Conservation (phyloP, 2,329 filamentous ascomycete species). For the Drechslerella coelobrocha region DNA sequence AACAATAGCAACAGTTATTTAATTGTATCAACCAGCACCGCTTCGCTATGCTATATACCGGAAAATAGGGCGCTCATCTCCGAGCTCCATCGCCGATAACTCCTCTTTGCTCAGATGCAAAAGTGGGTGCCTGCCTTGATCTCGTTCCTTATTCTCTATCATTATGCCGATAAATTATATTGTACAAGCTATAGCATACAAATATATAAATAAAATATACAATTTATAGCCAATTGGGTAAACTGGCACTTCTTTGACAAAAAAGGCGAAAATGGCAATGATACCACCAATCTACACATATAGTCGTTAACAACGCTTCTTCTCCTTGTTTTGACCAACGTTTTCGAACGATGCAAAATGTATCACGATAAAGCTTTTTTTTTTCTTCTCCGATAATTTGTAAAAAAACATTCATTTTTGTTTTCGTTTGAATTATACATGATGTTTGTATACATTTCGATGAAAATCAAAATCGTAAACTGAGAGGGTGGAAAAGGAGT, state of each 20-base stretch:
- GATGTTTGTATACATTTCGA: too few species aligned
- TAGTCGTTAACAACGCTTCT: neutral
- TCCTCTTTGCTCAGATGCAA: slow-evolving; percentile 67
- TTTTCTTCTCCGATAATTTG: too few species aligned
- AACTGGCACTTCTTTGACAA: slow-evolving; percentile 70
- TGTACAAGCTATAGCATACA: slow-evolving; percentile 69
- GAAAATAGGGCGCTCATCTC: slow-evolving; percentile 68
- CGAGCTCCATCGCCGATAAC: slow-evolving; percentile 64
- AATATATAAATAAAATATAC: slow-evolving; percentile 73
- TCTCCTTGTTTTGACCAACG: too few species aligned
- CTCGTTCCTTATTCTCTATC: slow-evolving; percentile 68
- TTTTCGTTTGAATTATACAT: too few species aligned
- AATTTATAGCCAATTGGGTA: slow-evolving; percentile 79
- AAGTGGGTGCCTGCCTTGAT: slow-evolving; percentile 60
- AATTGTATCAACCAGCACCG: neutral
- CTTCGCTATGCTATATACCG: slow-evolving; percentile 65
- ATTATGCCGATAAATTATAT: slow-evolving; percentile 68
- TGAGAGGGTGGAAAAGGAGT: too few species aligned
- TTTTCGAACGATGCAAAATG: too few species aligned
- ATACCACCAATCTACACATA: slow-evolving; percentile 70
- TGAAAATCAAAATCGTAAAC: too few species aligned
- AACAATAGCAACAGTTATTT: neutral
- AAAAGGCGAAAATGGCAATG: slow-evolving; percentile 74
- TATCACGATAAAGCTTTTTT: too few species aligned
- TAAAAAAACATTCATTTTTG: too few species aligned